These are phyloP conservation scores for Leptosphaerulina australis DNA, from an alignment of 2,329 filamentous ascomycete genomes.

Conservation along the genomic window DNA sequence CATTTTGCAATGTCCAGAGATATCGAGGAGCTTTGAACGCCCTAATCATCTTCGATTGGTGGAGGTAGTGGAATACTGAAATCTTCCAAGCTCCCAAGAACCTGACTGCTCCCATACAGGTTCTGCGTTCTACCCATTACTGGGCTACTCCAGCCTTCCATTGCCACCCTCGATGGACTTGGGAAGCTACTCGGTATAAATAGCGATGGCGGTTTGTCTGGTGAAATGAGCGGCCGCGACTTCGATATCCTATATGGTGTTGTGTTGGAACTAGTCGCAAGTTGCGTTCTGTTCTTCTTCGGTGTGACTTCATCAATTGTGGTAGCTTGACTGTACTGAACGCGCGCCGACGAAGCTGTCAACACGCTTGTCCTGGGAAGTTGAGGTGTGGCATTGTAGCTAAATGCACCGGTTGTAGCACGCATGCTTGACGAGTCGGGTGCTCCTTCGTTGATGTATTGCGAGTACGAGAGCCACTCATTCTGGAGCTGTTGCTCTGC, in stretches of 20 bases:
- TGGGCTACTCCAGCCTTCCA: constrained; percentile 38
- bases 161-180: constrained; percentile 29
- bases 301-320: constrained; percentile 41
- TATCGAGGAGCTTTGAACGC: not conserved
- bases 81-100: constrained; percentile 34
- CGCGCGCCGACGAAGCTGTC: not conserved
- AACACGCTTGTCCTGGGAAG: not conserved
- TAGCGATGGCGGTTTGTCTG: constrained; percentile 36
- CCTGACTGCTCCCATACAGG: constrained; percentile 21
- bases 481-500: constrained; percentile 43
- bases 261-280: constrained; percentile 22
- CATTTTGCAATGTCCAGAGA: not conserved
- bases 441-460: constrained; percentile 29
- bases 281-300: constrained; percentile 21
- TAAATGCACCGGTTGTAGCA: constrained; percentile 32
- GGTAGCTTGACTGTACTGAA: constrained; percentile 40
- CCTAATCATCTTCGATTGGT: constrained; percentile 23
- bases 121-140: constrained; percentile 21
- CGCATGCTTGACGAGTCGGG: constrained; percentile 38
- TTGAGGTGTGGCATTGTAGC: constrained; percentile 35
- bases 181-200: constrained; percentile 46
- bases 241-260: constrained; percentile 32
- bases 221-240: constrained; percentile 29
- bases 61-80: constrained; percentile 44
- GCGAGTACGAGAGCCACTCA: constrained; percentile 43